Evolutionary conservation across 108 stramenopile genomes (phyloP).

Genomic region (Cyclotella atomus): DNA sequence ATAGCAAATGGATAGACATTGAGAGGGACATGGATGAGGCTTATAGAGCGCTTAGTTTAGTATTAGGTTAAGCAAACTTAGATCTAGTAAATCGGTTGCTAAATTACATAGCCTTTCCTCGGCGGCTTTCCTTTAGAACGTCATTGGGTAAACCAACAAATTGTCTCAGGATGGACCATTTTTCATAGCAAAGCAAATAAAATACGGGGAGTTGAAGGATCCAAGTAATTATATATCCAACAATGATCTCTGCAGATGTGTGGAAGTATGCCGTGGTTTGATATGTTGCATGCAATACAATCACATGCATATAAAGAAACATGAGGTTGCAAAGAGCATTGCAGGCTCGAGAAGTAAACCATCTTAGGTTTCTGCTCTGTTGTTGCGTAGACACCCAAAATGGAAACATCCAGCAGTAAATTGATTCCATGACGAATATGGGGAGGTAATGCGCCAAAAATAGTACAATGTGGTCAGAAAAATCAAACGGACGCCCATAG

Average conservation of each 20-base stretch:
- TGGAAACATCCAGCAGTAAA: slow-evolving; percentile 59
- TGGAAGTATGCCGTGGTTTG: slow-evolving; percentile 83
- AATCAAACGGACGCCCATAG: slow-evolving; percentile 74
- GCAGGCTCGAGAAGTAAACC: slow-evolving; percentile 3
- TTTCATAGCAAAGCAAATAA: slow-evolving; percentile 44
- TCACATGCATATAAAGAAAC: slow-evolving; percentile 68
- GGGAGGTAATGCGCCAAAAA: slow-evolving; percentile 82
- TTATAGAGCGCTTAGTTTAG: slow-evolving; percentile 42
- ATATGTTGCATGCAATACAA: slow-evolving; percentile 65
- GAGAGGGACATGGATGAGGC: slow-evolving; percentile 60
- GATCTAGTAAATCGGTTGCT: neutral
- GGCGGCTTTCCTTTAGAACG: neutral
- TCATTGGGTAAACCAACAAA: slow-evolving; percentile 34
- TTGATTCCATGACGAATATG: slow-evolving; percentile 64
- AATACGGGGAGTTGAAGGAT: slow-evolving; percentile 70
- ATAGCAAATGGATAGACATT: slow-evolving; percentile 79
- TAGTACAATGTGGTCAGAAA: slow-evolving; percentile 88
- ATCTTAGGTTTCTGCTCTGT: neutral
- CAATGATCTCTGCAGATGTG: slow-evolving; percentile 62
- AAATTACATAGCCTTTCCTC: neutral
- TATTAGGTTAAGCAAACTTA: slow-evolving; percentile 1
- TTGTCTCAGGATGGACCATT: slow-evolving; percentile 7
- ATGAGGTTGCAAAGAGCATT: slow-evolving; percentile 37
- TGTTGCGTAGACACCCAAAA: slow-evolving; percentile 39
- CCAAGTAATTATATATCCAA: slow-evolving; percentile 73